A percentile compares a stretch with the other conserved stretches of the same genome.
Evolutionary conservation across 129 eudicot genomes (phyloP).

Genomic region (Pseudognaphalium luteoalbum): DNA sequence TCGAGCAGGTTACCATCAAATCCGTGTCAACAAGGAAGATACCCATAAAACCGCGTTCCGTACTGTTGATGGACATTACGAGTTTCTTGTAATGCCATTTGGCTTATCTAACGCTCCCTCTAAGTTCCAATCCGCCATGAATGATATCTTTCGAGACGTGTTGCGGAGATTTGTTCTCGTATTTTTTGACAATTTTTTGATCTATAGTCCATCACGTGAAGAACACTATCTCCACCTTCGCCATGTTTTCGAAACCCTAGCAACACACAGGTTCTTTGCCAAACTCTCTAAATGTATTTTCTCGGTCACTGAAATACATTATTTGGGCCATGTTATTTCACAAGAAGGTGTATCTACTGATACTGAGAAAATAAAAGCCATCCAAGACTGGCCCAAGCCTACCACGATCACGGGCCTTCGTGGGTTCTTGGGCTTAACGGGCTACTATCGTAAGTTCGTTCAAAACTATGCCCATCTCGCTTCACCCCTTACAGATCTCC

Average conservation of each 20-base stretch:
- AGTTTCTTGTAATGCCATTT: too few relatives aligned
- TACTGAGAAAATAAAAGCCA: background rate
- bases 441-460: background rate
- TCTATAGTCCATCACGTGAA: background rate
- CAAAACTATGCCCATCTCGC: background rate
- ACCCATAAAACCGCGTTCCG: too few relatives aligned
- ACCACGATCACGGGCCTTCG: background rate
- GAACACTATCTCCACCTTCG: background rate
- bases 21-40: too few relatives aligned
- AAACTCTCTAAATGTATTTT: background rate
- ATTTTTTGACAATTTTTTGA: background rate
- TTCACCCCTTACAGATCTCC: background rate
- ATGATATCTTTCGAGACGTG: too few relatives aligned
- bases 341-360: background rate
- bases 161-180: background rate
- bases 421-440: background rate
- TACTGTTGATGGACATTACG: too few relatives aligned
- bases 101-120: too few relatives aligned
- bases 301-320: background rate
- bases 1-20: too few relatives aligned
- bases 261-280: background rate
- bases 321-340: background rate
- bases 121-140: too few relatives aligned
- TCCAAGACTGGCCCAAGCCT: background rate
- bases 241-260: background rate